Conservation (phyloP, 148 eudicot species). For the Fagopyrum esculentum region DNA sequence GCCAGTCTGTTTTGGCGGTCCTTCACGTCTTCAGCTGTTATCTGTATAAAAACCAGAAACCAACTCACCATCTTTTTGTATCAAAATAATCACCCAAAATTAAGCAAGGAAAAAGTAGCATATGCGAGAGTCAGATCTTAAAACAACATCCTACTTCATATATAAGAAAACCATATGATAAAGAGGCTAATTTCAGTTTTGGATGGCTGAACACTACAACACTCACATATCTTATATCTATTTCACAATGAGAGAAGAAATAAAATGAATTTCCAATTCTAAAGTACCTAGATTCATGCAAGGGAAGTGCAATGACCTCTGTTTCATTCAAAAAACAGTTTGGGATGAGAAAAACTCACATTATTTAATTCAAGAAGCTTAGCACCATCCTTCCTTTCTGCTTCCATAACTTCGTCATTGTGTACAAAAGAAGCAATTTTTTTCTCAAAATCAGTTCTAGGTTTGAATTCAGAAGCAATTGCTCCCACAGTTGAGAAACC, state of each 20-base stretch:
- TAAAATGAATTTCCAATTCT: background rate
- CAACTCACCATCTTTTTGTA: background rate
- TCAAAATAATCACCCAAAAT: background rate
- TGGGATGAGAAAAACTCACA: slow-evolving; percentile 31
- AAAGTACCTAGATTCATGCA: background rate
- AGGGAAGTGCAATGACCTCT: background rate
- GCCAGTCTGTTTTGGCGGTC: slow-evolving; percentile 69
- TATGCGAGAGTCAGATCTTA: background rate
- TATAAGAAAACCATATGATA: background rate
- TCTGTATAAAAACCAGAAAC: slow-evolving; percentile 25
- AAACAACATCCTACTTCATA: no score
- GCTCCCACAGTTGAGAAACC: slow-evolving; percentile 83
- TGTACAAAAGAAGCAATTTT: slow-evolving; percentile 61
- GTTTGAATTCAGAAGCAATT: slow-evolving; percentile 90
- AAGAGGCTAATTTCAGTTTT: background rate
- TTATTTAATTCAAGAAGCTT: slow-evolving; percentile 86
- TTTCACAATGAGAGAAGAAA: background rate
- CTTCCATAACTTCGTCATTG: slow-evolving; percentile 58
- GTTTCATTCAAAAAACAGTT: background rate
- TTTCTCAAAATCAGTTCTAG: slow-evolving; percentile 81
- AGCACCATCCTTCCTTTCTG: slow-evolving; percentile 79
- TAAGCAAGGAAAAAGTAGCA: background rate
- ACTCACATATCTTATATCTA: background rate
- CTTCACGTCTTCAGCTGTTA: slow-evolving; percentile 72
- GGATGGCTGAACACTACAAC: background rate